These are phyloP conservation scores for Xanthoconium purpureum DNA, from an alignment of 768 basidiomycete genomes.

Conservation along the genomic window DNA sequence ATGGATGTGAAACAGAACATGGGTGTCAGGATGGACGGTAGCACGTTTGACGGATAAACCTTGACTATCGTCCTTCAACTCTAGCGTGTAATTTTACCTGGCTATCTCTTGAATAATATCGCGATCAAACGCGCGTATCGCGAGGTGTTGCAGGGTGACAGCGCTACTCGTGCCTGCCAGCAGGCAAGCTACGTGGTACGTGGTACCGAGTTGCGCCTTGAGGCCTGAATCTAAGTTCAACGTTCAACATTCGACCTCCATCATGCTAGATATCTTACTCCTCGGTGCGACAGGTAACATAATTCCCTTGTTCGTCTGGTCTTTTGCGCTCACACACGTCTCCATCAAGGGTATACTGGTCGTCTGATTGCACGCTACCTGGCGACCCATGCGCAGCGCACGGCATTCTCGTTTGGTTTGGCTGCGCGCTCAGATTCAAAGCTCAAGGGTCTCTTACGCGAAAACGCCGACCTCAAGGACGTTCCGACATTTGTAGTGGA, in stretches of 20 bases:
- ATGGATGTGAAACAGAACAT: slow-evolving; percentile 84
- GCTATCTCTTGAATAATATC: background rate
- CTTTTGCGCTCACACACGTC: slow-evolving; percentile 11
- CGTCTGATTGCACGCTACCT: slow-evolving; percentile 68
- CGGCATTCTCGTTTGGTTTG: slow-evolving; percentile 61
- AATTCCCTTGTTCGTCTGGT: background rate
- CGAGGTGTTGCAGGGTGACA: slow-evolving; percentile 12
- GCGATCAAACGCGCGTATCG: background rate
- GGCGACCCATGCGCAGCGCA: slow-evolving; percentile 54
- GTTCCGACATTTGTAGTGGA: slow-evolving; percentile 56
- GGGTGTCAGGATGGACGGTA: slow-evolving; percentile 85
- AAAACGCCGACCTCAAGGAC: slow-evolving; percentile 40
- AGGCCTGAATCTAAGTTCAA: background rate
- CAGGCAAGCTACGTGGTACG: background rate
- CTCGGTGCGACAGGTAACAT: slow-evolving; percentile 62
- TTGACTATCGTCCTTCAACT: too few species aligned
- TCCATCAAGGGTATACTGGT: slow-evolving; percentile 59
- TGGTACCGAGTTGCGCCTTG: background rate
- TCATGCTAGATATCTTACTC: slow-evolving; percentile 58
- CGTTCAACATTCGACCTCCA: slow-evolving; percentile 12
- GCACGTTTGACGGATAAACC: slow-evolving; percentile 46
- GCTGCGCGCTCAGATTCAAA: slow-evolving; percentile 68
- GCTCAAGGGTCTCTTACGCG: slow-evolving; percentile 49
- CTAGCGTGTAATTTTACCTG: background rate
- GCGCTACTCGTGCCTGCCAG: slow-evolving; percentile 1